phyloP scores from a whole-genome alignment of 108 stramenopile species.

The Skeletonema grethae region DNA sequence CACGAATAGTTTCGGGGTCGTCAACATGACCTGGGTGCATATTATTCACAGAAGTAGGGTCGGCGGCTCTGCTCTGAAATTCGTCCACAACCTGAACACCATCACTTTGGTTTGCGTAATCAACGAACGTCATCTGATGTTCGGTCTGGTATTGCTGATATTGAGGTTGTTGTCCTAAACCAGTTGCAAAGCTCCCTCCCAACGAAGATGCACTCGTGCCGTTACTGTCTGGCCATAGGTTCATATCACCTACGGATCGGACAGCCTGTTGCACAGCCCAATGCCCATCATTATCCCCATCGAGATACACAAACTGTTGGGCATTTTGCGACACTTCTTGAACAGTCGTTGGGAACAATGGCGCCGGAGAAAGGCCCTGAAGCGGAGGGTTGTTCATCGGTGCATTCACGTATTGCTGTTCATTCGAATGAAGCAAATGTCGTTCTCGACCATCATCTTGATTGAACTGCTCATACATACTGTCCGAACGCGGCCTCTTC shows the following conservation, averaged over 20 bases:
- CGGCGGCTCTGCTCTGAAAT: conserved; percentile 8
- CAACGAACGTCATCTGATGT: conserved; percentile 1
- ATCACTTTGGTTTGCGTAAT: conserved; percentile 9
- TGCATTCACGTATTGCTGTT: neutral
- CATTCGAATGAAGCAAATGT: neutral
- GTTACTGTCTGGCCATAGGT: conserved; percentile 20
- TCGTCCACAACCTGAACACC: neutral
- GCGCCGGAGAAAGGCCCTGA: conserved; percentile 34
- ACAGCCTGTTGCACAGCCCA: conserved; percentile 69
- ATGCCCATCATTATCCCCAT: conserved; percentile 22
- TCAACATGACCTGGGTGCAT: conserved; percentile 19
- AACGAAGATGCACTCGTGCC: conserved; percentile 1
- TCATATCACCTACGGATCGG: conserved; percentile 51
- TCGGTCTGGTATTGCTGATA: conserved; percentile 12
- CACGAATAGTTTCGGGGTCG: conserved; percentile 23
- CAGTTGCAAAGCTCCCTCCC: neutral
- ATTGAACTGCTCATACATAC: neutral
- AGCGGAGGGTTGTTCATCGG: neutral
- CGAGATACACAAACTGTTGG: conserved; percentile 21
- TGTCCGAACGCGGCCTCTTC: conserved; percentile 63
- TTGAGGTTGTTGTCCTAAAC: neutral
- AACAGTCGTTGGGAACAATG: conserved; percentile 30
- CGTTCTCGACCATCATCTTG: neutral
- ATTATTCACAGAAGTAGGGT: neutral
- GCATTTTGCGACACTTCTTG: conserved; percentile 15